Evolutionary conservation across 345 rosid species (phyloP).

Genomic region (Corchorus capsularis): DNA sequence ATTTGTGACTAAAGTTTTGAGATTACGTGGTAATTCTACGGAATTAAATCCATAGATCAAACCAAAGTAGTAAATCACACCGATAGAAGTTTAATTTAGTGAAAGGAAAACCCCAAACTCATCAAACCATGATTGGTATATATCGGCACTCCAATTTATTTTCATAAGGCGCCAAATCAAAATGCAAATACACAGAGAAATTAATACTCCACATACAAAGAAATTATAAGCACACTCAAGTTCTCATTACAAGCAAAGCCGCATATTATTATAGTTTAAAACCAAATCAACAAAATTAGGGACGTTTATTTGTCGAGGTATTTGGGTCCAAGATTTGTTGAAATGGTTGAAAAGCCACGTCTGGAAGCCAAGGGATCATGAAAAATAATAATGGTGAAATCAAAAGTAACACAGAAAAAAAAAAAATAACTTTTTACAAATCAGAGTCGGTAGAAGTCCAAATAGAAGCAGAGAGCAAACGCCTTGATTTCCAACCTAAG

Average conservation of each 20-base stretch:
- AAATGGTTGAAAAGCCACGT: not conserved
- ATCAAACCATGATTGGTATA: not conserved
- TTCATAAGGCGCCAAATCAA: not conserved
- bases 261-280: not conserved
- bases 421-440: constrained; percentile 22
- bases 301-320: not conserved
- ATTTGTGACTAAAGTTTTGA: no score
- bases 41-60: no score
- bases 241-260: constrained; percentile 11
- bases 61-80: not conserved
- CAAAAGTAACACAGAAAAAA: not conserved
- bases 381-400: not conserved
- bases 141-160: not conserved
- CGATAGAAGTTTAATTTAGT: not conserved
- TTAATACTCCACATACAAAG: no score
- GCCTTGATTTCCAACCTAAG: constrained; percentile 82
- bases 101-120: not conserved
- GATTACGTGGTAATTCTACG: no score
- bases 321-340: constrained; percentile 2
- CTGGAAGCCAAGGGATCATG: not conserved
- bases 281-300: not conserved
- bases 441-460: constrained; percentile 56
- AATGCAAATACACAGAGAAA: not conserved
- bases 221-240: not conserved
- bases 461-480: constrained; percentile 75